These are phyloP conservation scores for Penicillium palitans DNA, from an alignment of 2,329 filamentous ascomycete species.

Conservation along the genomic window DNA sequence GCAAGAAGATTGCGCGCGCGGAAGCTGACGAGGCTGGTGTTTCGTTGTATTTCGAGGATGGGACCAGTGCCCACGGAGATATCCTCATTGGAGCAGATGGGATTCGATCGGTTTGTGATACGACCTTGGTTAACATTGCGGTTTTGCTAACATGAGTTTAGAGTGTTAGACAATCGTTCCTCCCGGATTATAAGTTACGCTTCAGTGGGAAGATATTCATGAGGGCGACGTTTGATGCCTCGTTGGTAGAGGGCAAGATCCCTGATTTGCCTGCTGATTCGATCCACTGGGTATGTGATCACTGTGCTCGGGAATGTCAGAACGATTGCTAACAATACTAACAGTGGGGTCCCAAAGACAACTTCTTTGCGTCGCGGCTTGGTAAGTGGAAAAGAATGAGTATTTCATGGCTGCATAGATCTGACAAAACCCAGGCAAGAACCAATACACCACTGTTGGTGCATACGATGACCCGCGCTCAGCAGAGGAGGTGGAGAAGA, in stretches of 20 bases:
- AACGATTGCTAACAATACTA: neutral
- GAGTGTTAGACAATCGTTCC: conserved; percentile 42
- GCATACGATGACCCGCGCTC: conserved; percentile 44
- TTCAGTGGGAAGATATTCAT: conserved; percentile 51
- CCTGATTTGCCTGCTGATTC: conserved; percentile 45
- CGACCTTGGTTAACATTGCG: neutral
- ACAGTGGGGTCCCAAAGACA: conserved; percentile 46
- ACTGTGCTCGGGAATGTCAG: neutral
- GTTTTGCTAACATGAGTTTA: conserved; percentile 6
- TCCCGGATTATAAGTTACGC: conserved; percentile 41
- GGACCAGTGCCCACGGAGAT: conserved; percentile 46
- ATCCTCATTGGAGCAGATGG: conserved; percentile 56
- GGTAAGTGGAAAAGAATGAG: conserved; percentile 24
- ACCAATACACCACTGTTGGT: conserved; percentile 47
- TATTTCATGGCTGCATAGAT: neutral
- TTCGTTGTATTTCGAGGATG: conserved; percentile 51
- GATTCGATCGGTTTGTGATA: conserved; percentile 51
- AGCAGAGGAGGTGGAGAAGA: conserved; percentile 31
- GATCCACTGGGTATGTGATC: conserved; percentile 37
- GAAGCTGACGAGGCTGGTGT: conserved; percentile 34
- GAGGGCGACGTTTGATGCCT: conserved; percentile 48
- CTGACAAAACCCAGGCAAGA: conserved; percentile 24
- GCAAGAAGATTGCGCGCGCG: conserved; percentile 45
- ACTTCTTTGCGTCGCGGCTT: conserved; percentile 48
- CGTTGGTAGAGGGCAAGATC: conserved; percentile 42